Conservation (phyloP, 352 stramenopile genomes). For the Pythium brachiatum region DNA sequence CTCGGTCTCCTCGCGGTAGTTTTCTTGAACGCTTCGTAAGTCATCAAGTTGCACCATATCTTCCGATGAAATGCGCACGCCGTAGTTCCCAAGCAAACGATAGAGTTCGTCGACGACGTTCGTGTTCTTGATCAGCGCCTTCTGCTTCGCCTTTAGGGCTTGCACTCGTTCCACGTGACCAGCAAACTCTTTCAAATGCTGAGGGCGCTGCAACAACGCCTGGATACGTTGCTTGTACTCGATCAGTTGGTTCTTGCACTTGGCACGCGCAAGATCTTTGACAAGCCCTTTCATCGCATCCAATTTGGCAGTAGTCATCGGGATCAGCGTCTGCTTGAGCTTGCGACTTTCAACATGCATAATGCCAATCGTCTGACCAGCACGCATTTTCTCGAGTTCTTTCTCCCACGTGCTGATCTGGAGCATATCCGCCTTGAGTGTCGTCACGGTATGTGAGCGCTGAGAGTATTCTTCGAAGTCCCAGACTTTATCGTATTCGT, state of each 20-base stretch:
- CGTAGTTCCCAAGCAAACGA: constrained; percentile 86
- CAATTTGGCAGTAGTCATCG: constrained; percentile 90
- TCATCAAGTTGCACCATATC: constrained; percentile 94
- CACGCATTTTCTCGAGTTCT: constrained; percentile 93
- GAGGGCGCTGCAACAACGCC: constrained; percentile 74
- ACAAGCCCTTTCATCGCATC: constrained; percentile 92
- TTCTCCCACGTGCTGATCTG: constrained; percentile 92
- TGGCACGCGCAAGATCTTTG: constrained; percentile 84
- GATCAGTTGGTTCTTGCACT: constrained; percentile 86
- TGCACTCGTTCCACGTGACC: constrained; percentile 81
- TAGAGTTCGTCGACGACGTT: constrained; percentile 94
- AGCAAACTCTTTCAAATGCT: constrained; percentile 92
- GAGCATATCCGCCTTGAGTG: constrained; percentile 88
- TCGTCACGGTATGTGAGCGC: constrained; percentile 79
- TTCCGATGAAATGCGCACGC: constrained; percentile 89
- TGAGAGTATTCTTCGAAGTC: constrained; percentile 88
- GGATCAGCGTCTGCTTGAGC: constrained; percentile 92
- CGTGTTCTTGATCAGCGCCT: constrained; percentile 79
- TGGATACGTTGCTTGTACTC: constrained; percentile 91
- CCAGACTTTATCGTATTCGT: constrained; percentile 90
- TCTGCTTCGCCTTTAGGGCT: constrained; percentile 71
- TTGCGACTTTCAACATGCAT: constrained; percentile 92
- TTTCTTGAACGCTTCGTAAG: constrained; percentile 80
- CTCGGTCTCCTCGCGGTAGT: constrained; percentile 88
- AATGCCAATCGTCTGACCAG: constrained; percentile 89